Percentiles rank a stretch among this genome's conserved stretches.
Evolutionary conservation across 1,284 basidiomycete genomes (phyloP).

Genomic region (Malassezia sp.): DNA sequence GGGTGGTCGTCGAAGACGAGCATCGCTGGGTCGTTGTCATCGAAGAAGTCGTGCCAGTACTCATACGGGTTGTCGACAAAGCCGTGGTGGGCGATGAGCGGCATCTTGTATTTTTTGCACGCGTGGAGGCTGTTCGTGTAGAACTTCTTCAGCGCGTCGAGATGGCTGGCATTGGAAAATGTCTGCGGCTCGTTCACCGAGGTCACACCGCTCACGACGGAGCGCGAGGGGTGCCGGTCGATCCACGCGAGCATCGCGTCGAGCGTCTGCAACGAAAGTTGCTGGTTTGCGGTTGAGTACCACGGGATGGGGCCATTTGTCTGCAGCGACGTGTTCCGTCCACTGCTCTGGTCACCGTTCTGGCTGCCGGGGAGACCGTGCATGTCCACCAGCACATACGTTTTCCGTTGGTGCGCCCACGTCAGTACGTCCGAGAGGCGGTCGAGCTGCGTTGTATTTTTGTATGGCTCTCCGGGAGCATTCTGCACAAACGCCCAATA

Average conservation of each 20-base stretch:
- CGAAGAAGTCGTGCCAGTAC: slow-evolving; percentile 27
- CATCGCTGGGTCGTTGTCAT: slow-evolving; percentile 32
- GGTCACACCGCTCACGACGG: slow-evolving; percentile 31
- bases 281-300: slow-evolving; percentile 27
- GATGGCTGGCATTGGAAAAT: not conserved
- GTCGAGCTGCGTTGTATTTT: slow-evolving; percentile 25
- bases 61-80: slow-evolving; percentile 21
- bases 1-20: slow-evolving; percentile 41
- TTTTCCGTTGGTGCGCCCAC: slow-evolving; percentile 45
- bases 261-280: slow-evolving; percentile 26
- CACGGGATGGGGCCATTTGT: slow-evolving; percentile 23
- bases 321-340: slow-evolving; percentile 32
- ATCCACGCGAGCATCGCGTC: slow-evolving; percentile 29
- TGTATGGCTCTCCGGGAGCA: slow-evolving; percentile 25
- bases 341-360: slow-evolving; percentile 43
- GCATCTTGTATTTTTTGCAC: slow-evolving; percentile 21
- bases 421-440: slow-evolving; percentile 31
- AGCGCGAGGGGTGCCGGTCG: slow-evolving; percentile 29
- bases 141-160: slow-evolving; percentile 10
- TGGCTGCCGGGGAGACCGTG: slow-evolving; percentile 50
- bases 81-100: slow-evolving; percentile 38
- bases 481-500: slow-evolving; percentile 44
- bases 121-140: slow-evolving; percentile 27
- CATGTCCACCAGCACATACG: slow-evolving; percentile 49
- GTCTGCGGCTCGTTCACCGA: slow-evolving; percentile 40